Base-by-base conservation (phyloP, 1,139 yeast species). In the Sugiyamaella novakii region DNA sequence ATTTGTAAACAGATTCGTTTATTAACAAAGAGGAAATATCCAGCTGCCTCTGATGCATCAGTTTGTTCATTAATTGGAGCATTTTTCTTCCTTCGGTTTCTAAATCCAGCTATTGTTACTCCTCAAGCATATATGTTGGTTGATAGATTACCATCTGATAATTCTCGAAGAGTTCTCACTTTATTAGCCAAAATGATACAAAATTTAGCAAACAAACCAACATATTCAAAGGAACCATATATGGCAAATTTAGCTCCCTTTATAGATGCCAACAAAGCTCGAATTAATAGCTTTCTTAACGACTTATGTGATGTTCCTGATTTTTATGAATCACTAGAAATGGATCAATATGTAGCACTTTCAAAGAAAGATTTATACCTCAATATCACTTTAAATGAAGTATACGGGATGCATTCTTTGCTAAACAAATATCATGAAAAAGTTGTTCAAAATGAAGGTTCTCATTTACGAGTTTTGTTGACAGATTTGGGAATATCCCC, bases 51-150 rank as follows among this genome's bases (percentile, higher is more conserved):
- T 3, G 72, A 68, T 41, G 59, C 69, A 31, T 94, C 96, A 0
- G 87, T 70, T 11, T 65, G 70, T 39, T 67, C 74, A 1, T 59
- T 71, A 14, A 68, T 89, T 30, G 96, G 97, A 0, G 89, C 96
- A 0, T 91, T 87, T 62, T 73, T 91, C 46, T 91, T 92, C 63
- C 73, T 92, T 57, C 75, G 98, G 53, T 84, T 87, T 58, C 78
- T 88, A 54, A 89, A 95, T 63, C 98, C 98, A 6, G 95, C 95
- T 0, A 82, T 92, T 54, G 91, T 91, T 11, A 84, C 92, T 39
- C 97, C 98, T 0, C 95, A 87, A 56, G 77, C 88, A 3, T 80
- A 84, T 56, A 67, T 67, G 68, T 59, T 72, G 22, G 69, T 71
- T 14, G 73, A 70, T 49, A 60, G 60, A 43, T 55, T 59, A 17